These are phyloP conservation scores for Phytophthora megakarya DNA, from an alignment of 352 stramenopile species.

Conservation along the genomic window DNA sequence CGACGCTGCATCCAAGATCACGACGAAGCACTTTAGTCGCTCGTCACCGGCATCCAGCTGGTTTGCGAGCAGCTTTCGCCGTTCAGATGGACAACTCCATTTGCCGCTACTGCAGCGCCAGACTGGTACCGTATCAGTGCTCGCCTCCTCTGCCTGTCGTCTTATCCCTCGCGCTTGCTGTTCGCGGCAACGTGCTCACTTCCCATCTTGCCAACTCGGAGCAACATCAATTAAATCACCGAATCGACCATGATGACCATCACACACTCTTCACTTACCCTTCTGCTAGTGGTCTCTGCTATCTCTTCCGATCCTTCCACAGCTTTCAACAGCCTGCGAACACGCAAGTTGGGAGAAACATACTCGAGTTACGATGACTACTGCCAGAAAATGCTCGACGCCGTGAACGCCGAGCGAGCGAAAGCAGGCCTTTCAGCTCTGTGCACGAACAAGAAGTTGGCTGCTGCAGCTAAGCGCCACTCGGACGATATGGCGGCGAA, in stretches of 20 bases:
- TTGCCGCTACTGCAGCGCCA: conserved; percentile 10
- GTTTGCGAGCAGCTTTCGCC: conserved; percentile 28
- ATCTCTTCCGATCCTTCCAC: conserved; percentile 20
- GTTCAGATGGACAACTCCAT: conserved; percentile 25
- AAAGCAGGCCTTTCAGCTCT: conserved; percentile 43
- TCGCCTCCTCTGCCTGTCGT: conserved; percentile 28
- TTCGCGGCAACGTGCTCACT: conserved; percentile 23
- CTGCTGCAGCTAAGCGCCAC: conserved; percentile 31
- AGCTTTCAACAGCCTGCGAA: conserved; percentile 23
- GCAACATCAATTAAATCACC: conserved; percentile 10
- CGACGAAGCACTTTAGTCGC: conserved; percentile 19
- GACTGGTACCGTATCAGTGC: conserved; percentile 21
- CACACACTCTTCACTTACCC: conserved; percentile 22
- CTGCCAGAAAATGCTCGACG: conserved; percentile 35
- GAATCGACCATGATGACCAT: conserved; percentile 26
- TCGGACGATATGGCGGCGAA: conserved; percentile 52
- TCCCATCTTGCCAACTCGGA: conserved; percentile 19
- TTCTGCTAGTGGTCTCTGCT: conserved; percentile 23
- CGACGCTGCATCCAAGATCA: conserved; percentile 18
- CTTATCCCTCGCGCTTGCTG: conserved; percentile 34
- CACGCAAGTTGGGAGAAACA: conserved; percentile 37
- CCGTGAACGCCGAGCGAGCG: conserved; percentile 53
- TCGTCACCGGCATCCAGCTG: conserved; percentile 16
- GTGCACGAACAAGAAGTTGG: conserved; percentile 53
- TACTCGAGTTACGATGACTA: conserved; percentile 36